Percentiles rank a stretch among this genome's conserved stretches.
These are phyloP conservation scores for Candida palmyrensis DNA, from an alignment of 805 yeast species.

Conservation along the genomic window DNA sequence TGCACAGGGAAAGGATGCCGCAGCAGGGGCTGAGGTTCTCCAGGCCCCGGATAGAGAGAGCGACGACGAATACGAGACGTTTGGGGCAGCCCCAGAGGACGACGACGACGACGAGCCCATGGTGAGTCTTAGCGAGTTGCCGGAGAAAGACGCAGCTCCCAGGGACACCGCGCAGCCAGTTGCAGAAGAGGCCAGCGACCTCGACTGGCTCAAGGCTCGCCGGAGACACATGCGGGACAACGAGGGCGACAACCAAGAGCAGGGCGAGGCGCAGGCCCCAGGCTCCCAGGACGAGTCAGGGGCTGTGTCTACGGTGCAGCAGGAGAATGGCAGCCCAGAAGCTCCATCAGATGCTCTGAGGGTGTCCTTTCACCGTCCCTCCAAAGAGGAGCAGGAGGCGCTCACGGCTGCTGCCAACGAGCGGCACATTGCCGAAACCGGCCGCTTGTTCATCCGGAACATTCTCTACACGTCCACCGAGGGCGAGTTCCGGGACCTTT, in stretches of 20 bases:
- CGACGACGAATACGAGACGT: constrained; percentile 52
- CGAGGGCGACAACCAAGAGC: constrained; percentile 14
- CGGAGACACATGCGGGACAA: constrained; percentile 58
- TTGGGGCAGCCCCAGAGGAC: constrained; percentile 20
- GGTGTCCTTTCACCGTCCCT: background rate
- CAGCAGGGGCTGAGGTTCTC: too few relatives aligned
- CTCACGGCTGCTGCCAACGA: constrained; percentile 38
- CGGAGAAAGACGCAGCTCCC: constrained; percentile 11
- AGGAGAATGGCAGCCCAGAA: background rate
- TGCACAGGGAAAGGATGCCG: constrained; percentile 10
- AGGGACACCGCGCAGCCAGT: constrained; percentile 18
- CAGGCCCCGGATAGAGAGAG: constrained; percentile 39
- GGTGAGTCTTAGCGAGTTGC: constrained; percentile 34
- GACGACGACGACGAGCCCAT: constrained; percentile 46
- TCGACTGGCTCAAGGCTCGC: constrained; percentile 82
- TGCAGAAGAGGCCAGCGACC: constrained; percentile 54
- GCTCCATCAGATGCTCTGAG: constrained; percentile 12
- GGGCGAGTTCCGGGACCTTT: constrained; percentile 65
- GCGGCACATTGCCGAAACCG: constrained; percentile 56
- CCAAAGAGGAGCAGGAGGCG: constrained; percentile 16
- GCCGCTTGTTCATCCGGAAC: constrained; percentile 84
- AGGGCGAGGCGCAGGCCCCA: background rate
- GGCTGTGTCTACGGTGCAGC: background rate
- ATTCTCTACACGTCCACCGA: constrained; percentile 76
- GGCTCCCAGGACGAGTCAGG: constrained; percentile 5